A percentile compares a stretch with the other conserved stretches of the same genome.
phyloP scores from a whole-genome alignment of 2,329 filamentous ascomycete genomes.

The Ophiostoma sp. region DNA sequence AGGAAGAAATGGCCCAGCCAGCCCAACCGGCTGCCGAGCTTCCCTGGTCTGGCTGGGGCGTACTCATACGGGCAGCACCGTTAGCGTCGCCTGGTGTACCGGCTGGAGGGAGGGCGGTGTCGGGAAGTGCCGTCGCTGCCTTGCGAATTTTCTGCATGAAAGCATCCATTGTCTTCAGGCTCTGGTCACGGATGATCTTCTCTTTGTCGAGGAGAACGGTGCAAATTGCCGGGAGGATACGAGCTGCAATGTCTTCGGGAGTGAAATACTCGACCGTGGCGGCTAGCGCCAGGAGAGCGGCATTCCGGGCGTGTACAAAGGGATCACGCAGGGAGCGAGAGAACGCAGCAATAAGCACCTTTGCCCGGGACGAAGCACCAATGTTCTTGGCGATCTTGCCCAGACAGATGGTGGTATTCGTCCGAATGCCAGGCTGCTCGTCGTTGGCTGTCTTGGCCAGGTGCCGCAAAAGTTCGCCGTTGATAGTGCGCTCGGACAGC shows the following conservation, averaged over 20 bases:
- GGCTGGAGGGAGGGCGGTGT: slow-evolving; percentile 66
- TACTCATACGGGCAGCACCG: slow-evolving; percentile 67
- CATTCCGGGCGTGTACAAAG: slow-evolving; percentile 89
- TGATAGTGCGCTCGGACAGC: slow-evolving; percentile 85
- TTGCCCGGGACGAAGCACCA: slow-evolving; percentile 69
- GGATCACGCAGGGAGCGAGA: slow-evolving; percentile 83
- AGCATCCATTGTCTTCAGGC: slow-evolving; percentile 78
- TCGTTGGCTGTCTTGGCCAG: slow-evolving; percentile 96
- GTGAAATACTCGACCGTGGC: slow-evolving; percentile 82
- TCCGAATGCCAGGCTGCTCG: slow-evolving; percentile 92
- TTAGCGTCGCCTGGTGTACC: slow-evolving; percentile 38
- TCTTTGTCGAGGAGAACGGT: slow-evolving; percentile 89
- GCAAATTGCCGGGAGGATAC: slow-evolving; percentile 77
- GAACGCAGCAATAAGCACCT: slow-evolving; percentile 91
- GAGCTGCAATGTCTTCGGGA: slow-evolving; percentile 81
- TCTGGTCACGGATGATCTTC: slow-evolving; percentile 87
- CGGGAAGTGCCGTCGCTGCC: slow-evolving; percentile 69
- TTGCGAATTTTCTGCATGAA: slow-evolving; percentile 82
- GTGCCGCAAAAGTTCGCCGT: slow-evolving; percentile 84
- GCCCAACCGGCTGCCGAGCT: slow-evolving; percentile 60
- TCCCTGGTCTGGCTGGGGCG: slow-evolving; percentile 55
- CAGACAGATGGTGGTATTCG: slow-evolving; percentile 95
- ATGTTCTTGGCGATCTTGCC: slow-evolving; percentile 93
- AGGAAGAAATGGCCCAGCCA: slow-evolving; percentile 97
- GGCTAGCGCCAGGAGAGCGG: slow-evolving; percentile 75